Base-by-base conservation (phyloP, 441 rosid species). In the Gossypium gossypioides region DNA sequence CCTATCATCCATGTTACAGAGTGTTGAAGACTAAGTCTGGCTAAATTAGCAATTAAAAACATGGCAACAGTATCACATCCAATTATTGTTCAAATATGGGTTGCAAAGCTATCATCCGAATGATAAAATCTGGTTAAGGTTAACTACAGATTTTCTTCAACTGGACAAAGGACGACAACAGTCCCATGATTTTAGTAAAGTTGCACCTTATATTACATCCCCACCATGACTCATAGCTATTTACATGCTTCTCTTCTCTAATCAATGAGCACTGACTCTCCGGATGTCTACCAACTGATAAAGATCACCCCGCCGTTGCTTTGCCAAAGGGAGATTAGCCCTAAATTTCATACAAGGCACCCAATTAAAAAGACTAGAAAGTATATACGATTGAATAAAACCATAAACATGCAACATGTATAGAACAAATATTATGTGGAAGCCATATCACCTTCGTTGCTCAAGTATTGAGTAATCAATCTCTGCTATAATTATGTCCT, bases 271-370 rank as follows among this genome's bases (percentile, higher is more conserved):
- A 50, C 83, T 77, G 69, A 84, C 74, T 77, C 97, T 88, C 69
- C 86, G 85, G n/a, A 88, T 3, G 75, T 95, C 97, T 15, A 95
- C 93, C 78, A 92, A 80, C 86, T 89, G 97, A 87, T 91, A 91
- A 19, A 95, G 93, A 85, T 92, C 97, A 57, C 97, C 97, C 2
- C 97, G 76, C 0, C 92, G 81, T 77, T 95, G 96, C 80, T 87
- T 92, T 29, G 54, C 72, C 72, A 92, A 70, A 0, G 99, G 97
- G 13, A 95, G 96, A 81, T 65, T 86, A 29, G 89, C 67, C 92
- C 97, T 92, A 71, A 19, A 71, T 48, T 67, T 78, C 68, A 48
- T 0, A 67, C 16, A 56, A 12, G 51, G 51, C 48, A 69, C 16
- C 50, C 24, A 69, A 54, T 67, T 55, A 74, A 29, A 25, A 48